Conservation (phyloP, 83 land plant species). For the Thuja plicata region DNA sequence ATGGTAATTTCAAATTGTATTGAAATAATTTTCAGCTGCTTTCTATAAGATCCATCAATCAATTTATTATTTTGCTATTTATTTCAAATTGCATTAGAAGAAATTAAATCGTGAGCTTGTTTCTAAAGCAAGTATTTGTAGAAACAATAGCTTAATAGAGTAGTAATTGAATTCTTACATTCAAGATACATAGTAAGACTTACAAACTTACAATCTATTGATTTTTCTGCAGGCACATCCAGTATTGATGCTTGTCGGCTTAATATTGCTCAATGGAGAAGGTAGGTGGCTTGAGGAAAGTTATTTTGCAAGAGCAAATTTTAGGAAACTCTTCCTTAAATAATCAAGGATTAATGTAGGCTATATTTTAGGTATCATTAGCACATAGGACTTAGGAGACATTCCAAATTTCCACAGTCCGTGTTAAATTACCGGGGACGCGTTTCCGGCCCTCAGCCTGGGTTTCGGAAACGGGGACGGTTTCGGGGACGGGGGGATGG, state of each 20-base stretch:
- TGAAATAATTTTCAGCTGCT: not conserved
- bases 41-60: not conserved
- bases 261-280: conserved; percentile 74
- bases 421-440: too few species aligned
- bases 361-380: not conserved
- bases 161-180: not conserved
- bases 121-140: not conserved
- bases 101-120: not conserved
- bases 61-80: not conserved
- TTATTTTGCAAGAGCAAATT: not conserved
- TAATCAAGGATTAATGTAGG: not conserved
- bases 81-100: not conserved
- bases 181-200: not conserved
- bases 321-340: not conserved
- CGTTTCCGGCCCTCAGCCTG: too few species aligned
- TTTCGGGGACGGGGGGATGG: too few species aligned
- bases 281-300: conserved; percentile 28
- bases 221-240: conserved; percentile 48
- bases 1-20: not conserved
- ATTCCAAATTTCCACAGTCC: too few species aligned
- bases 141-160: not conserved
- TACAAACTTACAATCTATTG: not conserved
- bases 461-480: too few species aligned
- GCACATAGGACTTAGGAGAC: too few species aligned
- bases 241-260: conserved; percentile 73